Evolutionary conservation across 768 basidiomycete genomes (phyloP), one percentile per base, ranked within the genome.

Genomic region (Russula lepida): DNA sequence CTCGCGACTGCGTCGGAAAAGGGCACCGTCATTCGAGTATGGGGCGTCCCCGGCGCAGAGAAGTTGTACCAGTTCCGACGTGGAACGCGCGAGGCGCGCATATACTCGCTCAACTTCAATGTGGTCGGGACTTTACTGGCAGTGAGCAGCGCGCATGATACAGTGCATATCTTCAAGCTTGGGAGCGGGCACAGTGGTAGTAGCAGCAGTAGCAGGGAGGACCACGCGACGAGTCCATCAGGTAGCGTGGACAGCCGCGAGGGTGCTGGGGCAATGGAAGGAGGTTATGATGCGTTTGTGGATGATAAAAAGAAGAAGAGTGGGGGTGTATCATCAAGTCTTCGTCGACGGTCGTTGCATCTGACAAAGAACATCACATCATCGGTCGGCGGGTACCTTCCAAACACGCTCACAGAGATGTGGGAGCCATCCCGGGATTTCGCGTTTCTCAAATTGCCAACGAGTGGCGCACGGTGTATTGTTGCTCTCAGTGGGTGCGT

Each of bases 371-470:
- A 78, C 49, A 71, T 93, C 46, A 86, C 89, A 0, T 79, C 85
- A n/a, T 86, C 88, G 4, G 78, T 92, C 19, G 90, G 92, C 17
- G 87, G 86, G 0, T 92, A 92, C 68, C 79, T 94, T 0, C 95
- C 95, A 0, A 89, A 86, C 65, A 86, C 91, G 1, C 73, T 98
- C 49, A 91, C 93, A 21, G 95, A 97, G 71, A 84, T 98, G 75
- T 99, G 95, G 94, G 97, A 98, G 68, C 97, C 97, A 0, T 81
- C 91, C 37, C 78, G 95, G 7, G 95, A 97, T 70, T 98, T 98
- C 70, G 97, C 95, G 0, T 95, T 82, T 71, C 75, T 95, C 60
- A 84, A 90, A 69, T 73, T 99, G 25, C 92, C 94, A 54, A 80
- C 84, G 6, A 75, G 82, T 62, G 86, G 92, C 3, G 84, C 85